A percentile compares a stretch with the other conserved stretches of the same genome.
Conservation (phyloP, 306 rosid genomes). For the Notholithocarpus densiflorus region DNA sequence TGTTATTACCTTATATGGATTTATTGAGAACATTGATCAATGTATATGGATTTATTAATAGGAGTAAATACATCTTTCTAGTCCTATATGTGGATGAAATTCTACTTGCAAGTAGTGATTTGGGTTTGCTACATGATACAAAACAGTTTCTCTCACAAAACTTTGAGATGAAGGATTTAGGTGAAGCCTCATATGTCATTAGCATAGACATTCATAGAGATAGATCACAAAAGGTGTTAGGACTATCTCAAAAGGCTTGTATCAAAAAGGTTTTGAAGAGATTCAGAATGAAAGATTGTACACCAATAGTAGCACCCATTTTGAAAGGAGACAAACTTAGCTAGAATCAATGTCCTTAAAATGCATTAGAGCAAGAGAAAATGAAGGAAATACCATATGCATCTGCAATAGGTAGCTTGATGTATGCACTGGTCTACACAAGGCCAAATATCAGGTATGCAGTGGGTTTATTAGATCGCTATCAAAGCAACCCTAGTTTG, state of each 20-base stretch:
- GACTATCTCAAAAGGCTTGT: neutral
- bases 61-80: neutral
- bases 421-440: neutral
- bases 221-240: neutral
- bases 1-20: neutral
- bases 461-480: neutral
- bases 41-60: neutral
- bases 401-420: neutral
- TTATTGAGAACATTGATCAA: neutral
- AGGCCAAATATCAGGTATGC: neutral
- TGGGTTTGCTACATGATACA: neutral
- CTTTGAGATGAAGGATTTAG: neutral
- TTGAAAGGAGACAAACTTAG: neutral
- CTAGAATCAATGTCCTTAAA: neutral
- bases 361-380: neutral
- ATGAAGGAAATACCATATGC: neutral
- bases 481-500: conserved; percentile 3
- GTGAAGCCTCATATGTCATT: neutral
- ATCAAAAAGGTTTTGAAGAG: neutral
- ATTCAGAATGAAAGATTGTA: neutral
- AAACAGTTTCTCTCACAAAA: neutral
- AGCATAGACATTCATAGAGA: neutral
- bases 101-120: neutral
- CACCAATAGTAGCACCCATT: neutral
- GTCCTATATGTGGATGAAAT: neutral